phyloP scores from a whole-genome alignment of 345 rosid species.

The Trapa incisa region DNA sequence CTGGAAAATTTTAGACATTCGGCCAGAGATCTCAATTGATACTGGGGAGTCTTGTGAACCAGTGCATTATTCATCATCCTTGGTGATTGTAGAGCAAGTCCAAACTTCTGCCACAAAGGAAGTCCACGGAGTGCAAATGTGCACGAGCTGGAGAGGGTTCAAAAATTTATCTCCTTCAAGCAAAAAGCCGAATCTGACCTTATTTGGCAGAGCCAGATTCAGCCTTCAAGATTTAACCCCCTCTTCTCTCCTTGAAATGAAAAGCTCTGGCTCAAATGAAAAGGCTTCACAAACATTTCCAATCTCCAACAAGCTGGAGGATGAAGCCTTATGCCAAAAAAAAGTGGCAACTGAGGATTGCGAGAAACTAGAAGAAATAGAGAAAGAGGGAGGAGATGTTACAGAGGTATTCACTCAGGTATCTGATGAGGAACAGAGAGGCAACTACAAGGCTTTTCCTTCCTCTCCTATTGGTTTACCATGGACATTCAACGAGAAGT shows the following conservation, averaged over 20 bases:
- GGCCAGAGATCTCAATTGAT: constrained; percentile 23
- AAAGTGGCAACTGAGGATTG: constrained; percentile 3
- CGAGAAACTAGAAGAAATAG: constrained; percentile 5
- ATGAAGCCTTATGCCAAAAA: constrained; percentile 10
- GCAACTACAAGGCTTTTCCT: constrained; percentile 7
- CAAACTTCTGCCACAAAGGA: constrained; percentile 17
- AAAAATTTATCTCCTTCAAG: constrained; percentile 31
- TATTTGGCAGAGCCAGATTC: constrained; percentile 68
- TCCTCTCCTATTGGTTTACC: constrained; percentile 20
- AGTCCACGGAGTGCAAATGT: constrained; percentile 15
- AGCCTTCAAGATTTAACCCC: constrained; percentile 22
- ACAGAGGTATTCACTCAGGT: background rate
- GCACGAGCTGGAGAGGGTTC: constrained; percentile 16
- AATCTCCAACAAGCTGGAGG: constrained; percentile 9
- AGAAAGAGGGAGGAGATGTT: background rate
- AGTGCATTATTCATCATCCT: constrained; percentile 13
- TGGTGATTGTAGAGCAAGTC: constrained; percentile 16
- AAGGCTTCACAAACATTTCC: constrained; percentile 11
- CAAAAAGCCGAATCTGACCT: constrained; percentile 35
- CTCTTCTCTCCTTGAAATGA: constrained; percentile 9
- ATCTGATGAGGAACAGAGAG: constrained; percentile 1
- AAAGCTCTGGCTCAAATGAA: constrained; percentile 9
- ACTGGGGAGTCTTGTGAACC: constrained; percentile 13
- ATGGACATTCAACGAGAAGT: constrained; percentile 29
- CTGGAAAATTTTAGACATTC: constrained; percentile 75